phyloP scores from a whole-genome alignment of 495 filamentous ascomycete species.

The Lepraria neglecta region DNA sequence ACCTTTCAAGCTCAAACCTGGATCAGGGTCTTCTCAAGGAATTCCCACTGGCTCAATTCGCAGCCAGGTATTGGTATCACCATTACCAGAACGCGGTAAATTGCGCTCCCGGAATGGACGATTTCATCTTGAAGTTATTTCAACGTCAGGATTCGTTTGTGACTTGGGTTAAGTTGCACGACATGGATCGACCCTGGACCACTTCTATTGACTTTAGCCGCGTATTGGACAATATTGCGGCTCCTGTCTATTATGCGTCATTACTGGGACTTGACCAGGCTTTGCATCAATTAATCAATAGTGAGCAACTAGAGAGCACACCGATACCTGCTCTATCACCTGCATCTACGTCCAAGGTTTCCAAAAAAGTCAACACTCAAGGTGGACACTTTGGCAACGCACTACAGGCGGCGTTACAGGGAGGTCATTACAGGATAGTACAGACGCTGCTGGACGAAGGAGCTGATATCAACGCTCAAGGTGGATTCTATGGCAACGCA shows the following conservation, averaged over 20 bases:
- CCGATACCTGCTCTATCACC: not conserved
- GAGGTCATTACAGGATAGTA: no score
- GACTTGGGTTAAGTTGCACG: slow-evolving; percentile 23
- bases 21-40: slow-evolving; percentile 18
- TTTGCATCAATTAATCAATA: slow-evolving; percentile 16
- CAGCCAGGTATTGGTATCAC: slow-evolving; percentile 30
- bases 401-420: slow-evolving; percentile 24
- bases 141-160: slow-evolving; percentile 16
- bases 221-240: slow-evolving; percentile 12
- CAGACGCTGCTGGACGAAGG: no score
- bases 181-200: slow-evolving; percentile 17
- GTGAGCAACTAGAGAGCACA: not conserved
- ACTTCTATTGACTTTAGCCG: not conserved
- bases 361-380: slow-evolving; percentile 7
- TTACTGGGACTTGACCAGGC: slow-evolving; percentile 25
- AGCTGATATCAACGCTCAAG: no score
- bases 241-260: slow-evolving; percentile 25
- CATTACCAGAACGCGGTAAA: slow-evolving; percentile 21
- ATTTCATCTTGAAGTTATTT: slow-evolving; percentile 20
- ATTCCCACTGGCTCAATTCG: slow-evolving; percentile 31
- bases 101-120: not conserved
- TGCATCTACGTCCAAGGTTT: no score
- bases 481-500: no score
- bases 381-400: no score
- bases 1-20: slow-evolving; percentile 21